These are phyloP conservation scores for Aspergillus versicolor DNA, from an alignment of 2,329 filamentous ascomycete genomes.

Conservation along the genomic window DNA sequence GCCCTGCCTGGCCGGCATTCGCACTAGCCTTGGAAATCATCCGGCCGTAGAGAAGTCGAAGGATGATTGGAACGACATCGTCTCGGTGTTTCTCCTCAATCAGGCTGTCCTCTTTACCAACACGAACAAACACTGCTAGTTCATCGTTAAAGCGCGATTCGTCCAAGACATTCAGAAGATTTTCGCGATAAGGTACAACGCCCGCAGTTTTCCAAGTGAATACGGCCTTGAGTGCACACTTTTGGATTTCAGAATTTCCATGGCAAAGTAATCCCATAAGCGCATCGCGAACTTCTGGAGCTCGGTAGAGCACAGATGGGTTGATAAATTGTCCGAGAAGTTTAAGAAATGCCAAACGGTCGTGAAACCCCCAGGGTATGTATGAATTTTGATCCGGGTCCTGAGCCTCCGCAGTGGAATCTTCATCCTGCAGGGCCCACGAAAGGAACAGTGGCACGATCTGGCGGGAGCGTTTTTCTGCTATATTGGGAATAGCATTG, in stretches of 20 bases:
- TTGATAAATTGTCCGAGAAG: slow-evolving; percentile 86
- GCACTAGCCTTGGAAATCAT: slow-evolving; percentile 79
- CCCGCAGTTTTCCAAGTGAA: slow-evolving; percentile 83
- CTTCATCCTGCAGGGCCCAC: slow-evolving; percentile 65
- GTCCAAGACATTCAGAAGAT: slow-evolving; percentile 81
- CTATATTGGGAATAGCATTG: slow-evolving; percentile 68
- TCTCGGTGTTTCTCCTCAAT: slow-evolving; percentile 72
- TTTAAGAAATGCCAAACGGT: slow-evolving; percentile 78
- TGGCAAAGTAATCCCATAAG: slow-evolving; percentile 77
- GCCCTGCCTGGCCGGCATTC: slow-evolving; percentile 73
- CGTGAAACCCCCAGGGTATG: slow-evolving; percentile 51
- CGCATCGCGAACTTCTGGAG: slow-evolving; percentile 71
- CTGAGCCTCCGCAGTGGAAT: slow-evolving; percentile 14
- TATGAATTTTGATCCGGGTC: slow-evolving; percentile 15
- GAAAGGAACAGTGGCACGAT: slow-evolving; percentile 82
- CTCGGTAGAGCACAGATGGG: slow-evolving; percentile 76
- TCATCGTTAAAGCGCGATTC: slow-evolving; percentile 92
- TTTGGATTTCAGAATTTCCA: slow-evolving; percentile 88
- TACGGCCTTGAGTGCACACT: slow-evolving; percentile 76
- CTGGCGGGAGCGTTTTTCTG: slow-evolving; percentile 80
- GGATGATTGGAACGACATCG: slow-evolving; percentile 78
- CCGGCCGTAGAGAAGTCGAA: slow-evolving; percentile 85
- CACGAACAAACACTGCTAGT: slow-evolving; percentile 81
- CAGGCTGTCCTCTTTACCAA: slow-evolving; percentile 61
- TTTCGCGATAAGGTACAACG: slow-evolving; percentile 77